phyloP scores from a whole-genome alignment of 2,329 filamentous ascomycete genomes.

The Verticillium dahliae region DNA sequence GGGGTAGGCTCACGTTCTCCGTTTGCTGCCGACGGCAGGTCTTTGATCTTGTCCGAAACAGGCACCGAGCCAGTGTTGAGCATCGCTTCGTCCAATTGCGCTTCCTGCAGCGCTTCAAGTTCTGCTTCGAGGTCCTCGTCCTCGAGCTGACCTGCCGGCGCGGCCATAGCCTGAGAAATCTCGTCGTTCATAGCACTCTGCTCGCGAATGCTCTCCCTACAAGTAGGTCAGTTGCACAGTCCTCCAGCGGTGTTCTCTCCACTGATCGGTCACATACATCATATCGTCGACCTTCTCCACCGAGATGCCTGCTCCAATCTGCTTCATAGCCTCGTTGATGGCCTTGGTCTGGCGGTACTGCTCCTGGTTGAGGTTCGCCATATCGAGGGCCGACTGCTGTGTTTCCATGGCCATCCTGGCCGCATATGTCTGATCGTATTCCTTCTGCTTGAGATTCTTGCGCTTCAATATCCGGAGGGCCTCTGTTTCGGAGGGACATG shows the following conservation, averaged over 20 bases:
- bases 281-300: conserved; percentile 92
- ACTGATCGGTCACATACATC: conserved; percentile 58
- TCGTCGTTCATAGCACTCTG: conserved; percentile 92
- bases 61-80: conserved; percentile 81
- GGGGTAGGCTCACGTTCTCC: conserved; percentile 62
- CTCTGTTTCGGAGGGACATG: conserved; percentile 43
- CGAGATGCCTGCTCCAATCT: conserved; percentile 84
- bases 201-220: conserved; percentile 82
- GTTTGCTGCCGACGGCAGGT: conserved; percentile 68
- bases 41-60: conserved; percentile 68
- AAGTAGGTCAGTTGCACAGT: neutral
- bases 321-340: conserved; percentile 83
- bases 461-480: conserved; percentile 68
- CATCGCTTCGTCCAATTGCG: conserved; percentile 90
- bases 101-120: conserved; percentile 81
- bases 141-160: conserved; percentile 58
- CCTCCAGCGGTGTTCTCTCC: neutral
- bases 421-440: conserved; percentile 79
- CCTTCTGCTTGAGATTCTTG: conserved; percentile 92
- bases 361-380: conserved; percentile 97
- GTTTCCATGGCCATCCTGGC: conserved; percentile 92
- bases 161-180: conserved; percentile 80
- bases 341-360: conserved; percentile 91
- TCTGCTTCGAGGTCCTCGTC: conserved; percentile 84
- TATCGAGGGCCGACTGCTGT: conserved; percentile 94